Conservation (phyloP, 495 filamentous ascomycete genomes). For the Aspergillus hancockii region DNA sequence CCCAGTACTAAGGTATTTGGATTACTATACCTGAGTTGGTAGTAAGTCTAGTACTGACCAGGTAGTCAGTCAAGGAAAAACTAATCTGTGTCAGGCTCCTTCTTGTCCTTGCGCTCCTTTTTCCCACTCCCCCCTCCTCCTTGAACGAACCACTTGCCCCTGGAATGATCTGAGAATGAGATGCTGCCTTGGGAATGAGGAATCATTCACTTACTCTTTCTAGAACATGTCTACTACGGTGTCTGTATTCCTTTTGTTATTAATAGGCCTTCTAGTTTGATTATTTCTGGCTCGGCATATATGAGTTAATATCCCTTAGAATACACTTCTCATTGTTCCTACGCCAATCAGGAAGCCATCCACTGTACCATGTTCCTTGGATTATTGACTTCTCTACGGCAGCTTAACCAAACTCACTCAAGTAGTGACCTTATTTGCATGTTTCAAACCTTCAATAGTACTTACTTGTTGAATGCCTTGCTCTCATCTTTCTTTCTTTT, state of each 20-base stretch:
- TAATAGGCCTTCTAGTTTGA: conserved; percentile 1
- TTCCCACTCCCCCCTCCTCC: neutral
- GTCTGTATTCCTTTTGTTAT: neutral
- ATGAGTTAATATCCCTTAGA: neutral
- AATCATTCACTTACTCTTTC: neutral
- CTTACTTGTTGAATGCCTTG: neutral
- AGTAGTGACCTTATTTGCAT: conserved; percentile 1
- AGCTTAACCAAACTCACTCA: neutral
- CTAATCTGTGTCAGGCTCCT: conserved; percentile 1
- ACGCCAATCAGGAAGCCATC: neutral
- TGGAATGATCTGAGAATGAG: neutral
- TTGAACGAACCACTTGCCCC: neutral
- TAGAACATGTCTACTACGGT: neutral
- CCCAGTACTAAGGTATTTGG: neutral
- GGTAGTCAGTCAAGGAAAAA: neutral
- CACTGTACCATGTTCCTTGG: neutral
- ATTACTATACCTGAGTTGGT: conserved; percentile 2
- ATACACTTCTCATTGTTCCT: neutral
- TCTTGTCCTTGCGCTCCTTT: conserved; percentile 4
- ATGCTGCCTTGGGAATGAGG: neutral
- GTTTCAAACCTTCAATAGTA: neutral
- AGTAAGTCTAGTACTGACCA: neutral
- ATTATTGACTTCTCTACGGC: conserved; percentile 1
- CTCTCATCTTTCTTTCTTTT: neutral
- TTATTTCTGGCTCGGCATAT: neutral